phyloP scores from a whole-genome alignment of 2,329 filamentous ascomycete genomes.

The Neonectria neomacrospora region DNA sequence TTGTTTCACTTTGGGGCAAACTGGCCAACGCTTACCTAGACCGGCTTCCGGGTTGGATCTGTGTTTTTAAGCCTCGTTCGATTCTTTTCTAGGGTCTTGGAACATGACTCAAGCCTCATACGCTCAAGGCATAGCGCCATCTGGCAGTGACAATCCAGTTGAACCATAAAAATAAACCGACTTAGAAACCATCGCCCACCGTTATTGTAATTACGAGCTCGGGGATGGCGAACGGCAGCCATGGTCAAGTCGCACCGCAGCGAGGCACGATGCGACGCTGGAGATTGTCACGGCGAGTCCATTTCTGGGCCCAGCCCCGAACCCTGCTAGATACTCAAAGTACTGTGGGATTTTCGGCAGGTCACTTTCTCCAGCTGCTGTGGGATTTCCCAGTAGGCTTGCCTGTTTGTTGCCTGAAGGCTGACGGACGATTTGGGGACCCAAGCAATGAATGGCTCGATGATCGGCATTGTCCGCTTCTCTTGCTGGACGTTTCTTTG shows the following conservation, averaged over 20 bases:
- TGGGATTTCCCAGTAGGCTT: neutral
- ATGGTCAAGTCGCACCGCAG: constrained; percentile 15
- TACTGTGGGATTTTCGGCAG: neutral
- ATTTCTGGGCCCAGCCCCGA: constrained; percentile 5
- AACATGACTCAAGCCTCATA: constrained; percentile 7
- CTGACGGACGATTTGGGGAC: constrained; percentile 2
- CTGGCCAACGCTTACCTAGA: neutral
- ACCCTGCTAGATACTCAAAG: constrained; percentile 6
- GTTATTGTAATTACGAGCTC: constrained; percentile 1
- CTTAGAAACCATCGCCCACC: constrained; percentile 1
- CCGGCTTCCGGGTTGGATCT: neutral
- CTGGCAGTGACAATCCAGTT: constrained; percentile 4
- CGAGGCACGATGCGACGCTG: constrained; percentile 22
- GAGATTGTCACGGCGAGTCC: constrained; percentile 17
- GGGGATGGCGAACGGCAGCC: constrained; percentile 11
- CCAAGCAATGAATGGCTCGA: constrained; percentile 10
- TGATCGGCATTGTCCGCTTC: constrained; percentile 14
- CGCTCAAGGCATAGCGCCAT: constrained; percentile 8
- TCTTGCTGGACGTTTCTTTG: neutral
- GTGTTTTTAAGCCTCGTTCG: constrained; percentile 9
- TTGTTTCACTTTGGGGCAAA: neutral
- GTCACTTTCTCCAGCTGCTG: constrained; percentile 1
- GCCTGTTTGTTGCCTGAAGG: neutral
- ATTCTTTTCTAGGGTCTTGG: neutral
- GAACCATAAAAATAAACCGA: neutral